These are phyloP conservation scores for Eustoma russellianum DNA, from an alignment of 257 asterid species.

Conservation along the genomic window DNA sequence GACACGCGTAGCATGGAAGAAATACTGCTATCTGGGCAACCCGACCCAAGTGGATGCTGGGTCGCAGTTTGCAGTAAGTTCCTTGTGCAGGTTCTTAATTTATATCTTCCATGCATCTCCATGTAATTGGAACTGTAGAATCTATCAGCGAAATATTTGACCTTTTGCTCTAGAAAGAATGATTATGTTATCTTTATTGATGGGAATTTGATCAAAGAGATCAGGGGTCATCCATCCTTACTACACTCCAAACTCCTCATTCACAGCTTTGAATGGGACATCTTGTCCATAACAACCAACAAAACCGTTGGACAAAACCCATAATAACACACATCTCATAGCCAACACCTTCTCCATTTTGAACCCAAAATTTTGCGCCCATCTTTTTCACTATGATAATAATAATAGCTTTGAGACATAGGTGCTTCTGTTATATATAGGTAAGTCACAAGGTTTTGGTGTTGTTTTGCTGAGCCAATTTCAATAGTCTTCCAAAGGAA, in stretches of 20 bases:
- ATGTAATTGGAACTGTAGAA: neutral
- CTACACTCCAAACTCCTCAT: constrained; percentile 39
- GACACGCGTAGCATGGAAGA: too few relatives aligned
- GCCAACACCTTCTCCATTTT: too few relatives aligned
- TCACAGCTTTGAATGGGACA: constrained; percentile 20
- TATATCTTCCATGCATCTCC: too few relatives aligned
- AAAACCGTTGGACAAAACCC: neutral
- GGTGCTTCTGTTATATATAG: too few relatives aligned
- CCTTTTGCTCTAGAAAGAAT: too few relatives aligned
- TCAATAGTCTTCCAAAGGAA: too few relatives aligned
- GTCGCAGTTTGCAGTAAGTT: neutral
- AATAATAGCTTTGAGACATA: too few relatives aligned
- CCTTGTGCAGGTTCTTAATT: neutral
- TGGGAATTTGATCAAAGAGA: constrained; percentile 24
- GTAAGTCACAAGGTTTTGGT: too few relatives aligned
- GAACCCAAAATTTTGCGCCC: neutral
- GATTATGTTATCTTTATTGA: constrained; percentile 3
- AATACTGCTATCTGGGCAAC: too few relatives aligned
- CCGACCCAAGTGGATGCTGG: too few relatives aligned
- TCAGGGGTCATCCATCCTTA: constrained; percentile 42
- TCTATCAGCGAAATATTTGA: neutral
- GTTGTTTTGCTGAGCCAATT: too few relatives aligned
- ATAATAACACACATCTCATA: neutral
- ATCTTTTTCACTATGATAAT: neutral
- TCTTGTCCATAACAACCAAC: constrained; percentile 7